Evolutionary conservation across 2,329 filamentous ascomycete species (phyloP), one percentile per base, ranked within the genome.

Genomic region (Colletotrichum zoysiae): DNA sequence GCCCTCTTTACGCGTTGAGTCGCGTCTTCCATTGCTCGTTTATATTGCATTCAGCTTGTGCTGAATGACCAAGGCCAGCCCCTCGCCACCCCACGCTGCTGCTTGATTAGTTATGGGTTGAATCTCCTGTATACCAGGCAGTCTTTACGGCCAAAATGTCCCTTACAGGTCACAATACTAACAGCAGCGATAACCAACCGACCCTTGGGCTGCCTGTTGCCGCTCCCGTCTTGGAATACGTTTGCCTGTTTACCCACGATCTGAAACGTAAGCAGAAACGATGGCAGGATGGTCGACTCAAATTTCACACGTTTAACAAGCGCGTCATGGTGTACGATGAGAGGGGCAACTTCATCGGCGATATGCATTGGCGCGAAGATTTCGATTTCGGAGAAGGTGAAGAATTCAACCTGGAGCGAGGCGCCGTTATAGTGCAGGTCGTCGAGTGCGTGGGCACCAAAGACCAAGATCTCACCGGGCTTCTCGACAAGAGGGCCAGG

Each of bases 221-320:
- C 26, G 94, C 95, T 2, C 86, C 89, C 0, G 94, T 98, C 50
- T 85, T 93, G 78, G 94, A 97, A 78, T 97, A 92, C 80, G 87
- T 89, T 73, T 98, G 95, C 80, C 90, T 98, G 5, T 98, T 93
- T 81, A 97, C 95, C 2, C 90, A 93, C 78, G 95, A 98, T 78
- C 81, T 97, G 53, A 90, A 91, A 63, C 90, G 93, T 67, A 98
- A 98, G 83, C 91, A 94, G 76, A 98, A 98, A 80, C 87, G 93
- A 73, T 98, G 95, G 95, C 94, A 97, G 78, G 95, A 98, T 91
- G 95, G 95, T 46, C 90, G 90, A 63, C 88, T 98, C 73, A 93
- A 92, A 74, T 97, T 92, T 75, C 95, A 98, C 78, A 92, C 93
- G 0, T 97, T 97, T 88, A 98, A 98, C 83, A 93, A 91, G 78